phyloP scores from a whole-genome alignment of 2,329 filamentous ascomycete species.

The Arthrinium phaeospermum region DNA sequence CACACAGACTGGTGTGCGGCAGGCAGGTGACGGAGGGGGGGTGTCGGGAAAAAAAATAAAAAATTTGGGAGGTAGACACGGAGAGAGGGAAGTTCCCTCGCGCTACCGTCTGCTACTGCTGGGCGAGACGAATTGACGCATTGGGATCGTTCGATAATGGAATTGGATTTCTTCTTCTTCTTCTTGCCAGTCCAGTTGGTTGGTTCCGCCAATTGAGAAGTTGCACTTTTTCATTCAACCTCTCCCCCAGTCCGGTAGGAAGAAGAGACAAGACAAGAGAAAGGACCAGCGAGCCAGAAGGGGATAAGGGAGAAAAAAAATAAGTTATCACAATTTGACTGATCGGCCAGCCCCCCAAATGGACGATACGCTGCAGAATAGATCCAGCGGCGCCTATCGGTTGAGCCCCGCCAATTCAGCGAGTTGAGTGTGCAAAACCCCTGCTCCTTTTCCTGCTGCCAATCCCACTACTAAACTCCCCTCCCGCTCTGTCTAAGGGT shows the following conservation, averaged over 20 bases:
- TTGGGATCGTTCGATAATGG: slow-evolving; percentile 13
- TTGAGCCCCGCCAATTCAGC: slow-evolving; percentile 20
- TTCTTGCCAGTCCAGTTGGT: neutral
- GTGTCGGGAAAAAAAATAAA: neutral
- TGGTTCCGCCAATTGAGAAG: slow-evolving; percentile 8
- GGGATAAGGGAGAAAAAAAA: slow-evolving; percentile 15
- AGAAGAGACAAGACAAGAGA: slow-evolving; percentile 12
- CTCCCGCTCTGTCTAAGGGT: slow-evolving; percentile 6
- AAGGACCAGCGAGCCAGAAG: slow-evolving; percentile 6
- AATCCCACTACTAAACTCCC: slow-evolving; percentile 16
- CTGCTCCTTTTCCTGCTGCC: slow-evolving; percentile 13
- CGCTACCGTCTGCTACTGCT: slow-evolving; percentile 17
- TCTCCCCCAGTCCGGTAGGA: slow-evolving; percentile 15
- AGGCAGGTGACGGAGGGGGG: slow-evolving; percentile 5
- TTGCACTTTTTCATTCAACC: slow-evolving; percentile 11
- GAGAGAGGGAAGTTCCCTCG: slow-evolving; percentile 17
- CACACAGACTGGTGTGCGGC: slow-evolving; percentile 1
- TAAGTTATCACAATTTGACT: slow-evolving; percentile 19
- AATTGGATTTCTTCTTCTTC: neutral
- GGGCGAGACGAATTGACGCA: slow-evolving; percentile 17
- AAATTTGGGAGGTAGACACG: slow-evolving; percentile 4
- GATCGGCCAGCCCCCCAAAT: slow-evolving; percentile 18
- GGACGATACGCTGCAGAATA: slow-evolving; percentile 20
- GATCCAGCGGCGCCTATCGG: slow-evolving; percentile 16
- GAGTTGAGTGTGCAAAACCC: slow-evolving; percentile 5